These are phyloP conservation scores for Pelargonium fulgidum DNA, from an alignment of 441 rosid species.

Conservation along the genomic window DNA sequence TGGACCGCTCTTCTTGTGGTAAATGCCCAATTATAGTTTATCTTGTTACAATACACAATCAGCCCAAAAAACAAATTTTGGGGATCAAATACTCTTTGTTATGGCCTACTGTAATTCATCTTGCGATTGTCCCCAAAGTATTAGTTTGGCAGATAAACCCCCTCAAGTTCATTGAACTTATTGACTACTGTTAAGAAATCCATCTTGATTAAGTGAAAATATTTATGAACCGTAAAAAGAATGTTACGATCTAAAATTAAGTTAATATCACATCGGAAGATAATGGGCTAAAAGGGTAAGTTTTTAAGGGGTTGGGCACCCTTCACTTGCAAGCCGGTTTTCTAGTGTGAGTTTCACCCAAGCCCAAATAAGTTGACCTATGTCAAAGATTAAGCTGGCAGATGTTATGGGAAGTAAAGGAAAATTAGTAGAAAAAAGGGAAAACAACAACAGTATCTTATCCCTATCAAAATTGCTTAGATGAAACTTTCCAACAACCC, in stretches of 20 bases:
- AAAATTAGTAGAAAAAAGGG: too few species aligned
- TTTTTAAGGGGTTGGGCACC: too few species aligned
- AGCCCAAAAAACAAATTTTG: not conserved
- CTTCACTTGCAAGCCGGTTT: too few species aligned
- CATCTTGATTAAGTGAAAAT: not conserved
- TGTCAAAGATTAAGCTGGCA: not conserved
- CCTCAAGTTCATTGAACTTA: too few species aligned
- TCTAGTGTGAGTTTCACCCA: too few species aligned
- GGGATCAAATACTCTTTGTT: not conserved
- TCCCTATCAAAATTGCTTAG: too few species aligned
- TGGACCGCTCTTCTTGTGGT: constrained; percentile 89
- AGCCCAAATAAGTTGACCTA: too few species aligned
- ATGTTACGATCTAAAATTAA: too few species aligned
- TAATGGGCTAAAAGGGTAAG: too few species aligned
- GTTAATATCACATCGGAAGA: too few species aligned
- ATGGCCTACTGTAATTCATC: not conserved
- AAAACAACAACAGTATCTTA: too few species aligned
- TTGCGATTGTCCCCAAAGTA: not conserved
- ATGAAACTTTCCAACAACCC: too few species aligned
- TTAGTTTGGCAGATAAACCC: not conserved
- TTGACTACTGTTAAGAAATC: not conserved
- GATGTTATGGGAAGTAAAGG: not conserved
- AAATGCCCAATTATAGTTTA: constrained; percentile 19
- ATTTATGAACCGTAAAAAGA: not conserved
- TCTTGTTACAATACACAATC: constrained; percentile 10